Evolutionary conservation across 352 stramenopile genomes (phyloP).

Genomic region (Plasmopara viticola): DNA sequence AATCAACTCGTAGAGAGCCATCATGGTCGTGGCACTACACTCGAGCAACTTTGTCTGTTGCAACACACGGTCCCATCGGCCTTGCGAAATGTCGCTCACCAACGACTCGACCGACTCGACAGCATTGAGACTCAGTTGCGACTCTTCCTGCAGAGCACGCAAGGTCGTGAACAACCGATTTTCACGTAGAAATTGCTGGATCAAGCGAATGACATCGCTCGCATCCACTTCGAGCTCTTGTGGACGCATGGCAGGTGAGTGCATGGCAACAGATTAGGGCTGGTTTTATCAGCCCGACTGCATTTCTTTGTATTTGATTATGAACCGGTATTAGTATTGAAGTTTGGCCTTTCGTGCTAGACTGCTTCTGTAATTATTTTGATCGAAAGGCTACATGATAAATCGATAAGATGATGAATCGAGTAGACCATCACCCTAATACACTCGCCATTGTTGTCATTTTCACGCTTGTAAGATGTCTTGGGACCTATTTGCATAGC

Average conservation of each 20-base stretch:
- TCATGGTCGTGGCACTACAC: constrained; percentile 60
- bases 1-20: constrained; percentile 87
- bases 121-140: constrained; percentile 79
- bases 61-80: constrained; percentile 87
- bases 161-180: constrained; percentile 82
- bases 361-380: too few relatives aligned
- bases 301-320: too few relatives aligned
- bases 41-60: constrained; percentile 76
- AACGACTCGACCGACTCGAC: constrained; percentile 85
- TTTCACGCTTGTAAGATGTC: too few relatives aligned
- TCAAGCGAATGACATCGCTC: constrained; percentile 81
- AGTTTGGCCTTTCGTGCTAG: too few relatives aligned
- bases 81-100: constrained; percentile 63
- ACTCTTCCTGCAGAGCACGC: constrained; percentile 81
- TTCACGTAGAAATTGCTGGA: constrained; percentile 91
- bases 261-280: background rate
- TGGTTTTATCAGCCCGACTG: background rate
- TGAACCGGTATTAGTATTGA: too few relatives aligned
- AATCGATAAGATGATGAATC: too few relatives aligned
- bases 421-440: too few relatives aligned
- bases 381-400: too few relatives aligned
- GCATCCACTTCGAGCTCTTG: constrained; percentile 54
- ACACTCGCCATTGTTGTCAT: too few relatives aligned
- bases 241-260: background rate
- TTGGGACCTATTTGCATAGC: too few relatives aligned